These are phyloP conservation scores for Salix arbutifolia DNA, from an alignment of 345 rosid genomes.

Conservation along the genomic window DNA sequence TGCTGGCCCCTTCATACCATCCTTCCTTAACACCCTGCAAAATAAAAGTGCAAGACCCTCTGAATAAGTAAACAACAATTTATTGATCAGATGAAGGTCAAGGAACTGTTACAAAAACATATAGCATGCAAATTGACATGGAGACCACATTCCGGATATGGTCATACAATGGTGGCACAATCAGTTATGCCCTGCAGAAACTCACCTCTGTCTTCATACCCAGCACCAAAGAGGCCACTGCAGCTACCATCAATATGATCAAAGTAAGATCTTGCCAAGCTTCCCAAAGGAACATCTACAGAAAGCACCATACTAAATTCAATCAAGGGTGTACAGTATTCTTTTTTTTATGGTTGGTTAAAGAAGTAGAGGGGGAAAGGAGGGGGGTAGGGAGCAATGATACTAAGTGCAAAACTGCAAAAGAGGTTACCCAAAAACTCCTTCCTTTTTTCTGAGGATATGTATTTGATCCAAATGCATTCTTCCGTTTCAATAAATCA, in stretches of 20 bases:
- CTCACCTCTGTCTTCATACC: constrained; percentile 96
- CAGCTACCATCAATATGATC: constrained; percentile 87
- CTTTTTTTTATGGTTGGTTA: not conserved
- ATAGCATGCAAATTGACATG: not conserved
- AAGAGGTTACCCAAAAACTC: constrained; percentile 60
- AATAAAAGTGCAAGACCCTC: not conserved
- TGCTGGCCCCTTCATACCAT: constrained; percentile 99
- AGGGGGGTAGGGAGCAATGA: not conserved
- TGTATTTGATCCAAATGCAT: constrained; percentile 84
- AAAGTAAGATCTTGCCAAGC: constrained; percentile 98
- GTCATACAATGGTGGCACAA: not conserved
- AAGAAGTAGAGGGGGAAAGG: not conserved
- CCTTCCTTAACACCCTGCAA: constrained; percentile 77
- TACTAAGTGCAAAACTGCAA: not conserved
- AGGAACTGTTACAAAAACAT: not conserved
- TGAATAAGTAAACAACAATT: not conserved
- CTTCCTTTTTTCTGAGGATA: constrained; percentile 90
- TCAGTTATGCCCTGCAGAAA: not conserved
- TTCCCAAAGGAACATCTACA: constrained; percentile 94
- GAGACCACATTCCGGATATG: not conserved
- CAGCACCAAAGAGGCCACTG: constrained; percentile 69
- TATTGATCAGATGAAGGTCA: not conserved
- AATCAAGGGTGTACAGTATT: not conserved
- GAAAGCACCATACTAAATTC: constrained; percentile 9
- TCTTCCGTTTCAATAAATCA: constrained; percentile 64